phyloP scores from a whole-genome alignment of 202 grass and related monocot species.

The Cymbopogon flexuosus region DNA sequence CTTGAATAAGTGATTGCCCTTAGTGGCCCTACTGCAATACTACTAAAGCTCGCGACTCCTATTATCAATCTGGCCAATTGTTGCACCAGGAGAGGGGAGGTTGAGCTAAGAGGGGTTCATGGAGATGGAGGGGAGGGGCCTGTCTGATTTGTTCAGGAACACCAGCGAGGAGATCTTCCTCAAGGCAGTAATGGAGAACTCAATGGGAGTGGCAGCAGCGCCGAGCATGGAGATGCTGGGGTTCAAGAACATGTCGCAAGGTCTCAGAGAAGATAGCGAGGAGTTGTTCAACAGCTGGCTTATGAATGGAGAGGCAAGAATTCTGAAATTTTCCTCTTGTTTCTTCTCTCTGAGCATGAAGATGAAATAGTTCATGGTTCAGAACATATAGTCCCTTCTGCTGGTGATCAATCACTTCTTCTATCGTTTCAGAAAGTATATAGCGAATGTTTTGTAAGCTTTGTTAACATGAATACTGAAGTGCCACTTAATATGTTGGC shows the following conservation, averaged over 20 bases:
- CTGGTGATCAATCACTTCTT: not conserved
- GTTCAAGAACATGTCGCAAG: conserved; percentile 47
- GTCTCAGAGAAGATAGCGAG: conserved; percentile 63
- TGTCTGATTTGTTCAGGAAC: conserved; percentile 66
- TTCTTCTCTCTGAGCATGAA: not conserved
- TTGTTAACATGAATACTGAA: not conserved
- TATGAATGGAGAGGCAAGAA: conserved; percentile 69
- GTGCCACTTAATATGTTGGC: not conserved
- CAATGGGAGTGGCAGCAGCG: conserved; percentile 40
- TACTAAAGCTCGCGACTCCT: conserved; percentile 30
- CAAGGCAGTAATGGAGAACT: conserved; percentile 61
- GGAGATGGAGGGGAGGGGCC: conserved; percentile 59
- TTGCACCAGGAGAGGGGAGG: conserved; percentile 19
- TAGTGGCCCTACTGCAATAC: conserved; percentile 13
- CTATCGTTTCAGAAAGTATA: not conserved
- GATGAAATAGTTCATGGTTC: not conserved
- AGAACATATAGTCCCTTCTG: not conserved
- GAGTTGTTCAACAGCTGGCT: conserved; percentile 72
- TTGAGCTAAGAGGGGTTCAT: conserved; percentile 30
- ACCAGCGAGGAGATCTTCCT: conserved; percentile 77
- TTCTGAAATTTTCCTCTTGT: not conserved
- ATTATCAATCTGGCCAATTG: conserved; percentile 17
- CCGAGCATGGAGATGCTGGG: conserved; percentile 69
- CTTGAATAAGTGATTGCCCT: conserved; percentile 2
- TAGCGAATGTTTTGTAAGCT: not conserved